Evolutionary conservation across 805 yeast genomes (phyloP).

Genomic region (Pichia deserticola): DNA sequence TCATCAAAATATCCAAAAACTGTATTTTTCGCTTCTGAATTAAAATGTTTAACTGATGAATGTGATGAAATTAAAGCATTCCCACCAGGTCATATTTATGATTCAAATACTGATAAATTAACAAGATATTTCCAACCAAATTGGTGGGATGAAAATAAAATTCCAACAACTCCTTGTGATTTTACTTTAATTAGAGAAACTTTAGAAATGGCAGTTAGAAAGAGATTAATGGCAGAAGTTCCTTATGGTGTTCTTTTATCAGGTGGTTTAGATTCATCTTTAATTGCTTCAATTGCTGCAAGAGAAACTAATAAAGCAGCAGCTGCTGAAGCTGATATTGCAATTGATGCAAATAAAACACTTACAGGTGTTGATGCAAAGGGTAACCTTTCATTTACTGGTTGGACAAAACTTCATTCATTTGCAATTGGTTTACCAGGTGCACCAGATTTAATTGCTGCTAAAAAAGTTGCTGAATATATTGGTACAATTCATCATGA

Average conservation of each 20-base stretch:
- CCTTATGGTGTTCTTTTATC: conserved; percentile 96
- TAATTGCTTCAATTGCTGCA: conserved; percentile 95
- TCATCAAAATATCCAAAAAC: conserved; percentile 61
- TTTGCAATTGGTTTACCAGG: conserved; percentile 96
- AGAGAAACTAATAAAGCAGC: conserved; percentile 85
- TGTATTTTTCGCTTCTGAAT: conserved; percentile 86
- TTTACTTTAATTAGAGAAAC: conserved; percentile 63
- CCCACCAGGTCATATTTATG: conserved; percentile 98
- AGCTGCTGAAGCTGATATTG: conserved; percentile 34
- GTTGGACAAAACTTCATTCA: conserved; percentile 80
- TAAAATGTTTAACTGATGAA: conserved; percentile 88
- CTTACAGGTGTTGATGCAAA: conserved; percentile 88
- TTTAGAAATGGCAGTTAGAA: conserved; percentile 92
- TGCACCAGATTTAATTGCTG: conserved; percentile 96
- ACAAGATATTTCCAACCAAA: conserved; percentile 86
- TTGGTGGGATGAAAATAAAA: conserved; percentile 83
- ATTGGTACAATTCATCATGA: conserved; percentile 97
- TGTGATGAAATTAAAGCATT: conserved; percentile 89
- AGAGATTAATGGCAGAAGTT: conserved; percentile 99
- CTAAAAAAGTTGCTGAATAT: conserved; percentile 91
- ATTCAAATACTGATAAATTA: conserved; percentile 77
- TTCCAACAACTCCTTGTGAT: conserved; percentile 75
- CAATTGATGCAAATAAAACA: conserved; percentile 50
- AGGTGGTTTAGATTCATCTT: conserved; percentile 95
- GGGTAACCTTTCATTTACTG: conserved; percentile 74